Evolutionary conservation across 225 moss, liverwort and hornwort genomes (phyloP).

Genomic region (Climacium dendroides): DNA sequence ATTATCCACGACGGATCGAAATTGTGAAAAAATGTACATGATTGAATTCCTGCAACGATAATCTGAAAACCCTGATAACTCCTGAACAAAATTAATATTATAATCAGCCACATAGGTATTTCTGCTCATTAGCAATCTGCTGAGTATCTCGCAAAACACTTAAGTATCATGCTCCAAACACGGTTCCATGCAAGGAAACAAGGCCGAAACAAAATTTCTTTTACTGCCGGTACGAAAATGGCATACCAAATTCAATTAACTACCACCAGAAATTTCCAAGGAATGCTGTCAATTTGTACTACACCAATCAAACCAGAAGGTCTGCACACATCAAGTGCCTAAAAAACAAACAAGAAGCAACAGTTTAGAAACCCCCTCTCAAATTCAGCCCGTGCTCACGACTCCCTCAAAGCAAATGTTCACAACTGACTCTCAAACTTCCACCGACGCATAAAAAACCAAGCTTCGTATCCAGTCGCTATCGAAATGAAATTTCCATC

Average conservation of each 20-base stretch:
- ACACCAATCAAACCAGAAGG: neutral
- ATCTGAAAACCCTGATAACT: neutral
- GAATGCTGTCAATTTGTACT: neutral
- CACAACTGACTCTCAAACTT: neutral
- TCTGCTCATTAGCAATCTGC: neutral
- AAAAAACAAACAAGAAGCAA: neutral
- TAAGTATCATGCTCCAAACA: neutral
- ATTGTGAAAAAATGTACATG: neutral
- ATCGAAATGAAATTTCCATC: neutral
- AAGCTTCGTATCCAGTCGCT: neutral
- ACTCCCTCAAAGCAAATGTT: neutral
- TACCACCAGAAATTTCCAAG: neutral
- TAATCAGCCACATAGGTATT: neutral
- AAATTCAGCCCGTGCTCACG: neutral
- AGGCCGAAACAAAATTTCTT: neutral
- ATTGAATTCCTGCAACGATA: neutral
- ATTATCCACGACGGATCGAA: neutral
- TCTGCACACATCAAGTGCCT: neutral
- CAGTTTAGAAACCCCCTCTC: neutral
- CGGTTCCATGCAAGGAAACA: neutral
- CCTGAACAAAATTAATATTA: neutral
- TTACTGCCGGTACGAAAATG: neutral
- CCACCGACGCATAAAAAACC: neutral
- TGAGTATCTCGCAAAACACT: neutral
- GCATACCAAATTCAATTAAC: neutral